Percentiles rank a stretch among this genome's conserved stretches.
phyloP scores from a whole-genome alignment of 1,284 basidiomycete species.

The Salmacisia buchloeana region DNA sequence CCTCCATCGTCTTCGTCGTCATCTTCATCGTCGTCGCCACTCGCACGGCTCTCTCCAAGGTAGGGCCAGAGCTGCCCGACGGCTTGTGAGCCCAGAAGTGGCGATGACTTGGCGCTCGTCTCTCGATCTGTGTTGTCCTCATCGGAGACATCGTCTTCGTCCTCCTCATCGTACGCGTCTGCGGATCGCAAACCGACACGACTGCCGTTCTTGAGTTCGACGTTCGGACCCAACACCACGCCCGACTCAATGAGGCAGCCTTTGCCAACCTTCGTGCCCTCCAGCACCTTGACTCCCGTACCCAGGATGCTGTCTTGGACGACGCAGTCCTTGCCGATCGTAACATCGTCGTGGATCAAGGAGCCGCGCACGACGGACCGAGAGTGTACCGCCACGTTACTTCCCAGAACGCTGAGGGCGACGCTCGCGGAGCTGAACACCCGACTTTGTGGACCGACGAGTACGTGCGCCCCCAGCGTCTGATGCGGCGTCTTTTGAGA shows the following conservation, averaged over 20 bases:
- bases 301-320: constrained; percentile 65
- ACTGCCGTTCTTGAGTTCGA: constrained; percentile 65
- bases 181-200: constrained; percentile 59
- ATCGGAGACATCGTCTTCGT: constrained; percentile 19
- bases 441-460: constrained; percentile 26
- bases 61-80: constrained; percentile 42
- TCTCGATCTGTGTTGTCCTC: constrained; percentile 24
- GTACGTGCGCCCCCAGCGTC: constrained; percentile 8
- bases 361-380: constrained; percentile 24
- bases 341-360: constrained; percentile 34
- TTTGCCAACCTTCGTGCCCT: constrained; percentile 58
- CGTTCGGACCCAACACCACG: constrained; percentile 44
- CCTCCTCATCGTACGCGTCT: constrained; percentile 26
- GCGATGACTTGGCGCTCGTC: constrained; percentile 10
- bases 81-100: constrained; percentile 21
- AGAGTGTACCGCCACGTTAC: constrained; percentile 63
- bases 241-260: constrained; percentile 38
- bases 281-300: constrained; percentile 66
- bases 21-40: constrained; percentile 13
- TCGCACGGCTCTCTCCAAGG: constrained; percentile 17
- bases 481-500: neutral
- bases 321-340: constrained; percentile 63
- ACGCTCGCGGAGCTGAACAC: constrained; percentile 61
- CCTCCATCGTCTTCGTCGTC: neutral
- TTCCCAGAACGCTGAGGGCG: constrained; percentile 68